Evolutionary conservation across 768 basidiomycete species (phyloP).

Genomic region (Hygrocybe coccinea): DNA sequence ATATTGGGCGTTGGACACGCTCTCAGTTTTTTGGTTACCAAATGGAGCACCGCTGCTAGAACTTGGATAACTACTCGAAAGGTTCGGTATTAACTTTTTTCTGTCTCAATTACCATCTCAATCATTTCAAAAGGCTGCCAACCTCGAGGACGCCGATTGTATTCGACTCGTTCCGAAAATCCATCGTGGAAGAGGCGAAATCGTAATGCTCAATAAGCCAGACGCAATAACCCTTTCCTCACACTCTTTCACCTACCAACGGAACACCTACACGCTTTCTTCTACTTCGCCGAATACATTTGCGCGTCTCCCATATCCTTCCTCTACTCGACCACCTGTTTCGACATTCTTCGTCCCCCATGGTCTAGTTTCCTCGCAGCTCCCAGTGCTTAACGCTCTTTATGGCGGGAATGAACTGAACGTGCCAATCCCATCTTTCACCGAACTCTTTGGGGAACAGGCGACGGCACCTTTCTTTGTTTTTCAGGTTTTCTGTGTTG

Average conservation of each 20-base stretch:
- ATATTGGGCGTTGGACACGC: conserved; percentile 83
- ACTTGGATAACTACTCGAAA: conserved; percentile 76
- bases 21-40: conserved; percentile 85
- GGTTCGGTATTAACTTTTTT: conserved; percentile 35
- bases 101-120: neutral
- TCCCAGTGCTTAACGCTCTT: conserved; percentile 52
- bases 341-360: conserved; percentile 56
- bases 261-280: conserved; percentile 81
- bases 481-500: conserved; percentile 97
- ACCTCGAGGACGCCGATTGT: conserved; percentile 68
- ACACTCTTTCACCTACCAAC: conserved; percentile 91
- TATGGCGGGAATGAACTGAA: conserved; percentile 96
- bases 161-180: conserved; percentile 75
- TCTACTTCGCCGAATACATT: conserved; percentile 59
- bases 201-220: conserved; percentile 70
- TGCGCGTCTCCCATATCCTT: conserved; percentile 82
- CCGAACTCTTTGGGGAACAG: conserved; percentile 88
- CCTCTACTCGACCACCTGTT: conserved; percentile 62
- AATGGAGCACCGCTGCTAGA: conserved; percentile 78
- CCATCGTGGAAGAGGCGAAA: conserved; percentile 86
- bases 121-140: conserved; percentile 44
- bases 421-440: conserved; percentile 94
- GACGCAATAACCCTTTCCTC: conserved; percentile 49
- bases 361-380: conserved; percentile 47
- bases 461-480: conserved; percentile 99